A percentile compares a stretch with the other conserved stretches of the same genome.
These are phyloP conservation scores for Inga oerstediana DNA, from an alignment of 306 rosid species.

Conservation along the genomic window DNA sequence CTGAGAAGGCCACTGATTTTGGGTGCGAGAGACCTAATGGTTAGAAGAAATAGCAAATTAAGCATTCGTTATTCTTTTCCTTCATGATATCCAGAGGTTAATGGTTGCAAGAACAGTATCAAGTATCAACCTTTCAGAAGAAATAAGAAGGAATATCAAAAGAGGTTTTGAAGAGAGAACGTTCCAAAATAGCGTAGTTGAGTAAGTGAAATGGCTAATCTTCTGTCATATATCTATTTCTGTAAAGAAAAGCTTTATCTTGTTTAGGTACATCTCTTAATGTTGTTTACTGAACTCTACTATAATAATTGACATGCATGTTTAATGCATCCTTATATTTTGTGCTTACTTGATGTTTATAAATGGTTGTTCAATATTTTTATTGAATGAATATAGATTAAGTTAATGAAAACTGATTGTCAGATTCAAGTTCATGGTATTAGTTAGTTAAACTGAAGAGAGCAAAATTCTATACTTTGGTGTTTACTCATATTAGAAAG, in stretches of 20 bases:
- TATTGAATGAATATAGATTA: background rate
- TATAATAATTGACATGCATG: slow-evolving; percentile 32
- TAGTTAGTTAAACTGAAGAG: background rate
- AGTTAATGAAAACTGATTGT: background rate
- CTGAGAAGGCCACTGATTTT: slow-evolving; percentile 39
- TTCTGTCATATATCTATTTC: slow-evolving; percentile 2
- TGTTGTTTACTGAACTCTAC: slow-evolving; percentile 15
- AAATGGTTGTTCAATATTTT: background rate
- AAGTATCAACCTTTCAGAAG: slow-evolving; percentile 25
- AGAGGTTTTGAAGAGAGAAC: slow-evolving; percentile 34
- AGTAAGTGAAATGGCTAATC: slow-evolving; percentile 33
- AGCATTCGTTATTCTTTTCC: slow-evolving; percentile 41
- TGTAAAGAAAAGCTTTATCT: slow-evolving; percentile 14
- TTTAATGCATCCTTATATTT: background rate
- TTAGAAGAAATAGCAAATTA: slow-evolving; percentile 23
- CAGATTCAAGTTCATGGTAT: background rate
- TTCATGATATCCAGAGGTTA: slow-evolving; percentile 15
- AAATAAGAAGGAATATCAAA: slow-evolving; percentile 13
- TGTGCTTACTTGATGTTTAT: background rate
- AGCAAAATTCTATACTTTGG: background rate
- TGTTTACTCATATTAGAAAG: background rate
- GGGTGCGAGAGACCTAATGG: slow-evolving; percentile 24
- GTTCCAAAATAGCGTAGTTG: slow-evolving; percentile 17
- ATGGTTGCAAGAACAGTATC: background rate
- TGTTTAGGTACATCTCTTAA: slow-evolving; percentile 13